These are phyloP conservation scores for Helotiales sp. DNA, from an alignment of 2,329 filamentous ascomycete species.

Conservation along the genomic window DNA sequence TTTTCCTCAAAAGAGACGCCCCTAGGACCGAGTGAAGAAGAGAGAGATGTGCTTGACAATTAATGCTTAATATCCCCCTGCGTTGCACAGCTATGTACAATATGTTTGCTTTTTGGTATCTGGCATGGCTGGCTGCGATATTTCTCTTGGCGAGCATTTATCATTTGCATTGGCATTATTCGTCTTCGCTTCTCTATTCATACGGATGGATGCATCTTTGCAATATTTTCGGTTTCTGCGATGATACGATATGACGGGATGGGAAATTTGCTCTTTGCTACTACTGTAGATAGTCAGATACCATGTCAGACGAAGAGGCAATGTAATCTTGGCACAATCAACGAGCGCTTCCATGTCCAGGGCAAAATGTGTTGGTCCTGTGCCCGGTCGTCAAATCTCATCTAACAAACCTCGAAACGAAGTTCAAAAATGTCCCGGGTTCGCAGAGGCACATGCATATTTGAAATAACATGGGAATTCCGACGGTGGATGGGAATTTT, in stretches of 20 bases:
- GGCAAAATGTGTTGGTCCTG: too few relatives aligned
- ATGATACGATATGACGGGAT: neutral
- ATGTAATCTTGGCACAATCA: neutral
- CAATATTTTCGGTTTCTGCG: neutral
- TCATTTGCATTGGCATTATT: constrained; percentile 24
- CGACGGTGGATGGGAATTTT: neutral
- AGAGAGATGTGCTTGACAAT: constrained; percentile 41
- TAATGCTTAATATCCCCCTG: constrained; percentile 30
- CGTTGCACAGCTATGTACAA: constrained; percentile 27
- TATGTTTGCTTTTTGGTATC: constrained; percentile 16
- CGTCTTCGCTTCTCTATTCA: neutral
- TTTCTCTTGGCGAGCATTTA: constrained; percentile 15
- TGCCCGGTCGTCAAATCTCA: too few relatives aligned
- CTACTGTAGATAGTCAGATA: constrained; percentile 9
- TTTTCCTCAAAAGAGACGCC: constrained; percentile 47
- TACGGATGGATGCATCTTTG: neutral
- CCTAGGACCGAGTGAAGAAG: constrained; percentile 40
- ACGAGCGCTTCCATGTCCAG: too few relatives aligned
- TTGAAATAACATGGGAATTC: neutral
- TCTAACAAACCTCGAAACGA: too few relatives aligned
- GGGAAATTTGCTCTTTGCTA: neutral
- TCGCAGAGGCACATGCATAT: neutral
- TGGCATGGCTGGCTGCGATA: neutral
- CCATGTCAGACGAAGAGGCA: neutral
- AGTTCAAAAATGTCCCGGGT: neutral